Evolutionary conservation across 1,139 yeast species (phyloP), one percentile per base, ranked within the genome.

Genomic region (Spencermartinsiella ligniputridi): DNA sequence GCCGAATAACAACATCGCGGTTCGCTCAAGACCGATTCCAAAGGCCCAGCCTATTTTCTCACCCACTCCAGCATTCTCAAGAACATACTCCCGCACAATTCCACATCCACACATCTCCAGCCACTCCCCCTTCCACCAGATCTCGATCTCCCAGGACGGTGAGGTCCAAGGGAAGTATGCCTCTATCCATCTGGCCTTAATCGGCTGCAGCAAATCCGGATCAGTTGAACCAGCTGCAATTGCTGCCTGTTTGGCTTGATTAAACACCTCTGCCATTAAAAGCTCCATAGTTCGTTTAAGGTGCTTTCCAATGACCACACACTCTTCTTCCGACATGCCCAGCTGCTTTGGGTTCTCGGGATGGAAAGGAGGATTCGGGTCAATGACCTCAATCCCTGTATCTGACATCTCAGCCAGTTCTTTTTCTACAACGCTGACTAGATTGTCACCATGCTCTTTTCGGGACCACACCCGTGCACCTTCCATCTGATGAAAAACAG

Each of bases 121-220:
- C 98, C 98, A 94, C 55, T 90, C 96, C 35, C 95, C 96, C 62
- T 90, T 87, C 97, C 97, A 94, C 94, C 95, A 90, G 3, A 92
- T 96, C 66, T 92, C 99, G 54, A 94, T 88, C 60, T 92, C 97
- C 92, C 96, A 92, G 27, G 96, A 87, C 4, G 99, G 99, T 1
- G 95, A 81, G 2, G 99, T 92, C 97, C 97, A 92, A 3, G 99
- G 99, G 70, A 92, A 92, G 58, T 83, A 88, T 0, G 95, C 96
- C 61, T 87, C 95, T 25, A 89, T 86, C 99, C 99, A 92, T 53
- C 97, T 76, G 13, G 90, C 87, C 60, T 78, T 82, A 53, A 94
- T 73, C 3, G 96, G 96, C 55, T 83, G 85, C 52, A 77, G 75
- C 50, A 81, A 68, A 53, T 80, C 83, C 2, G 77, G 79, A 44